Evolutionary conservation across 2,329 filamentous ascomycete genomes (phyloP), one percentile per base, ranked within the genome.

Genomic region (Rachicladosporium sp.): DNA sequence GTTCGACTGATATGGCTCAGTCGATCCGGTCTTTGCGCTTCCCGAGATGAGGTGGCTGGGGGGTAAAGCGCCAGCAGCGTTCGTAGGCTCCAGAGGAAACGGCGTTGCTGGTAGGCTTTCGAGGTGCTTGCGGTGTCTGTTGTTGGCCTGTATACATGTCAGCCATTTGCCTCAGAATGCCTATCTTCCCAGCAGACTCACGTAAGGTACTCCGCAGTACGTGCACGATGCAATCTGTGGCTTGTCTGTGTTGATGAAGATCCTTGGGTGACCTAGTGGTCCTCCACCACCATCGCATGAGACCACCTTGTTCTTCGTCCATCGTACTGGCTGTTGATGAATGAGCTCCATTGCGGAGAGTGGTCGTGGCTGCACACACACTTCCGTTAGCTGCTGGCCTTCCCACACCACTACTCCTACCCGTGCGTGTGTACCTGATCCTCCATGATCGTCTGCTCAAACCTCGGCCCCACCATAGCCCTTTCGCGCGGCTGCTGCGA

Each of bases 181-280:
- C 15, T 19, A 19, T 19, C 15, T 19, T 19, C 15, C 15, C 15
- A 19, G 15, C 15, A 19, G 15, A 19, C 15, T 19, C 74, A 96
- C 91, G 61, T 80, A 98, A 53, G 91, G 91, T 50, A 91, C 62
- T 38, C 91, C 91, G 61, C 91, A 98, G 70, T 98, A 98, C 57
- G 74, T 80, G 71, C 91, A 98, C 60, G 71, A 70, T 64, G 77
- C 76, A 55, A 98, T 94, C 70, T 96, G 80, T 33, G 91, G 84
- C 73, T 95, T 96, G 67, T 98, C 91, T 50, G 83, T 80, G 67
- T 98, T 98, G 75, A 98, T 98, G 63, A 87, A 98, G 66, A 98
- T 82, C 57, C 77, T 76, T 37, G 91, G 91, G 63, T 98, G 91
- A 33, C 91, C 91, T 40, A 84, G 69, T 27, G 88, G 81, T 34